Evolutionary conservation across 148 eudicot genomes (phyloP).

Genomic region (Vaccinium myrtillus): DNA sequence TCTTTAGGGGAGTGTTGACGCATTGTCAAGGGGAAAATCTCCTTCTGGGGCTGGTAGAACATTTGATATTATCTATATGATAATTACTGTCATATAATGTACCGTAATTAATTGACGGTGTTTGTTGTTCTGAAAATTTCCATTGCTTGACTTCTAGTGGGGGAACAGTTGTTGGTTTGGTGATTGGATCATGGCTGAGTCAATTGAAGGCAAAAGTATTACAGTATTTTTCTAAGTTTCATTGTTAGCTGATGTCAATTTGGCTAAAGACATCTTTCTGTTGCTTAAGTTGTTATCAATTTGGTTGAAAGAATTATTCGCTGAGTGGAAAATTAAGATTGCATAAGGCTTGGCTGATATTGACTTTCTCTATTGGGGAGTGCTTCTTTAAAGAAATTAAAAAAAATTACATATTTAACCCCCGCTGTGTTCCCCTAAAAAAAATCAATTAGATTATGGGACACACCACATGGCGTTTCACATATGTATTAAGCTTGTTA

Average conservation of each 20-base stretch:
- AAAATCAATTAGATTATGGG: too few relatives aligned
- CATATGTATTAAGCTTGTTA: too few relatives aligned
- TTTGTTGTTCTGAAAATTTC: background rate
- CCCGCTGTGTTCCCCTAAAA: too few relatives aligned
- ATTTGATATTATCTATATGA: constrained; percentile 51
- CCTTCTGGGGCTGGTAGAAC: constrained; percentile 80
- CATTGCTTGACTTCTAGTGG: constrained; percentile 58
- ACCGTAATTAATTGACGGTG: background rate
- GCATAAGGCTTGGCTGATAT: too few relatives aligned
- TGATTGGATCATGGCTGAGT: constrained; percentile 78
- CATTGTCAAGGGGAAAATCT: constrained; percentile 80
- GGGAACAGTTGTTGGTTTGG: constrained; percentile 86
- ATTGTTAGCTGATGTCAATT: background rate
- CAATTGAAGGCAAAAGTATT: constrained; percentile 79
- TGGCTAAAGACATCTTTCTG: constrained; percentile 3
- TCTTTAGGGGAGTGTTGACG: constrained; percentile 75
- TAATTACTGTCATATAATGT: background rate
- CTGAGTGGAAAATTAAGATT: background rate
- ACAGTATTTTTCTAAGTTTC: background rate
- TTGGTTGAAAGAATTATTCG: background rate
- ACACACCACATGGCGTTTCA: too few relatives aligned
- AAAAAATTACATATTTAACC: too few relatives aligned
- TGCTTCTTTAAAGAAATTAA: too few relatives aligned
- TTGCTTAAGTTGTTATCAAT: constrained; percentile 3
- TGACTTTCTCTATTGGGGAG: too few relatives aligned